Evolutionary conservation across 106 monocot genomes (phyloP).

Genomic region (Apostasia ramifera): DNA sequence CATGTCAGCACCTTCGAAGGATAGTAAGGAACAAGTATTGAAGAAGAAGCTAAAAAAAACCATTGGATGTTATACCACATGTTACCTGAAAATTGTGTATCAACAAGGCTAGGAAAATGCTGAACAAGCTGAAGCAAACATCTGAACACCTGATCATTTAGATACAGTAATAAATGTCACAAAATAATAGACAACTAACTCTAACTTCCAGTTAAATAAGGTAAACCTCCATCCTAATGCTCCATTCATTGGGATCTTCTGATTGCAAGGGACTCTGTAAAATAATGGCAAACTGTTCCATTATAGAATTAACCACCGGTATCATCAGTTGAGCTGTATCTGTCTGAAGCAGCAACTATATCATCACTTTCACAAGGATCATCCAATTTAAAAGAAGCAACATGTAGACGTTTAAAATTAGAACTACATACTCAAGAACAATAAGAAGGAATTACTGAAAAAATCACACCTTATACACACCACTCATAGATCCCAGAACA

Average conservation of each 20-base stretch:
- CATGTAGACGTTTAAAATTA: no score
- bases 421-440: neutral
- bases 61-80: neutral
- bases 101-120: conserved; percentile 56
- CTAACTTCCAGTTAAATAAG: neutral
- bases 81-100: conserved; percentile 60
- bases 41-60: neutral
- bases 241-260: conserved; percentile 95
- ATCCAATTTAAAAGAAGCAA: neutral
- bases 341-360: conserved; percentile 38
- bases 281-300: conserved; percentile 68
- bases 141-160: conserved; percentile 62
- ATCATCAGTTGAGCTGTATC: conserved; percentile 61
- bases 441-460: neutral
- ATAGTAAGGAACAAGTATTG: neutral
- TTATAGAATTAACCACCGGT: conserved; percentile 59
- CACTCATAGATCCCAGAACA: conserved; percentile 79
- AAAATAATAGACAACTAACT: neutral
- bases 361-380: neutral
- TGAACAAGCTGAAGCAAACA: conserved; percentile 85
- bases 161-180: neutral
- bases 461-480: conserved; percentile 68
- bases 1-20: conserved; percentile 3
- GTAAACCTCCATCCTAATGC: conserved; percentile 84
- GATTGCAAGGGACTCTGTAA: conserved; percentile 57